phyloP scores from a whole-genome alignment of 2,329 filamentous ascomycete genomes.

The Coleophoma cylindrospora region DNA sequence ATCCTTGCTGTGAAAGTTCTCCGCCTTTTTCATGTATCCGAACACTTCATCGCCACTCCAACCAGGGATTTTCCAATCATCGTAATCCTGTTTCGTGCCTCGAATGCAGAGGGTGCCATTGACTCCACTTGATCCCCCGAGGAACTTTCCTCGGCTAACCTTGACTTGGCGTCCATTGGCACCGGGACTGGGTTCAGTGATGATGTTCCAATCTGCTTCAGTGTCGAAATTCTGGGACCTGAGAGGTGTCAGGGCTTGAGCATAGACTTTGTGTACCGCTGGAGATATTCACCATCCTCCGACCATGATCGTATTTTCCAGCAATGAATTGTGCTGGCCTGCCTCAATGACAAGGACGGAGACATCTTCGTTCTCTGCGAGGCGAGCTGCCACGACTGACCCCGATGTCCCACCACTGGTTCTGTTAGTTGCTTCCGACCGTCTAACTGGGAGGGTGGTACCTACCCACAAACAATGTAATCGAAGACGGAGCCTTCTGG shows the following conservation, averaged over 20 bases:
- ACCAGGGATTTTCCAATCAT: constrained; percentile 50
- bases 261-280: neutral
- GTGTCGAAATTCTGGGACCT: constrained; percentile 41
- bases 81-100: constrained; percentile 41
- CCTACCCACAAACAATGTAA: constrained; percentile 22
- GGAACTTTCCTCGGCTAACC: constrained; percentile 41
- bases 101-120: constrained; percentile 46
- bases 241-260: neutral
- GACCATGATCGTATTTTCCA: constrained; percentile 46
- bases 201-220: constrained; percentile 47
- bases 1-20: constrained; percentile 51
- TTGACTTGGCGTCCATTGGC: constrained; percentile 39
- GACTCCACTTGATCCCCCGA: constrained; percentile 42
- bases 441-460: neutral
- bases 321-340: constrained; percentile 35
- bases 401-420: constrained; percentile 41
- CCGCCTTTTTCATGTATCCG: constrained; percentile 50
- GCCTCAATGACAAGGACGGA: constrained; percentile 44
- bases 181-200: constrained; percentile 32
- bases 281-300: constrained; percentile 33
- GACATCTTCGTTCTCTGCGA: constrained; percentile 44
- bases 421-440: neutral
- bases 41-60: constrained; percentile 55
- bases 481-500: constrained; percentile 14
- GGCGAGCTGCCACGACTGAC: constrained; percentile 43